phyloP scores from a whole-genome alignment of 306 rosid species.

The Hippophae gyantsensis region DNA sequence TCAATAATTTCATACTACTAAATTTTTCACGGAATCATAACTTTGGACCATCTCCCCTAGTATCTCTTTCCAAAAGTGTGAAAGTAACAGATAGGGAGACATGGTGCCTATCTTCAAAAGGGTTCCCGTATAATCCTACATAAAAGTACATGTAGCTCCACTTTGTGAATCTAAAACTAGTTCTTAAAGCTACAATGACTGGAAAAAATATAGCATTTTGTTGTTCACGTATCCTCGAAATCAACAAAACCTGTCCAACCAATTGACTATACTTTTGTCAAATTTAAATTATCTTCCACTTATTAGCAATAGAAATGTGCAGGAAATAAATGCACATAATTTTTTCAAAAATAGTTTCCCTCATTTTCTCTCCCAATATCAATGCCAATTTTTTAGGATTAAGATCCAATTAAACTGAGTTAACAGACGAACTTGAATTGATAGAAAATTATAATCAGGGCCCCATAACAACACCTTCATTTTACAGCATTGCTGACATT shows the following conservation, averaged over 20 bases:
- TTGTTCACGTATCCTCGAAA: neutral
- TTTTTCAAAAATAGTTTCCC: neutral
- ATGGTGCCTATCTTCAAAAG: neutral
- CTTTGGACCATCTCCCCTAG: slow-evolving; percentile 2
- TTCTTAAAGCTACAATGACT: neutral
- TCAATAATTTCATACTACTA: neutral
- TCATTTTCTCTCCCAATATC: neutral
- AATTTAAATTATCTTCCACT: too few relatives aligned
- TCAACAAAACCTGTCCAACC: neutral
- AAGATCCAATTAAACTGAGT: neutral
- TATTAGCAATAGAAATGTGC: too few relatives aligned
- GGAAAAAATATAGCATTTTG: neutral
- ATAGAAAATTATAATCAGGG: neutral
- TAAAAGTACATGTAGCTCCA: neutral
- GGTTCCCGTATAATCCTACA: neutral
- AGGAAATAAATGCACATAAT: too few relatives aligned
- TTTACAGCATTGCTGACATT: neutral
- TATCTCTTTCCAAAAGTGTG: slow-evolving; percentile 1
- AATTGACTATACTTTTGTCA: too few relatives aligned
- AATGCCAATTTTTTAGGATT: neutral
- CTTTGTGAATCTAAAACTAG: neutral
- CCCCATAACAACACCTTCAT: neutral
- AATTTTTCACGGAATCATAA: neutral
- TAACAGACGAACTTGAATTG: too few relatives aligned
- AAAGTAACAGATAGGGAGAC: neutral